Conservation (phyloP, 2,329 filamentous ascomycete genomes). For the Dendryphion nanum region DNA sequence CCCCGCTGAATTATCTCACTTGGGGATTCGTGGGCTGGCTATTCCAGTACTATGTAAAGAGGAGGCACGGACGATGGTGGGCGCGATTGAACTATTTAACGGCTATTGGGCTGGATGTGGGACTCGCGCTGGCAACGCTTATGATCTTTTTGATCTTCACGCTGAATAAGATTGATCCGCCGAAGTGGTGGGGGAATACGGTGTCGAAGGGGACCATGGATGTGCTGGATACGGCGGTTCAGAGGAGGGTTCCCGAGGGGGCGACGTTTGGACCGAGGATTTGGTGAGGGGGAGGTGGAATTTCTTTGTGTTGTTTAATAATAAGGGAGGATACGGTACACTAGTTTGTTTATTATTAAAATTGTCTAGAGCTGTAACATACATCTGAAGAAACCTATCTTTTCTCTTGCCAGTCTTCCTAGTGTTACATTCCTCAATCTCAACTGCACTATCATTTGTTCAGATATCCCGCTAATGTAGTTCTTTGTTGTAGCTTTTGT, state of each 20-base stretch:
- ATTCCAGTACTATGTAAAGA: slow-evolving; percentile 68
- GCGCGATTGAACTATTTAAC: slow-evolving; percentile 75
- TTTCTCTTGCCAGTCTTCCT: too few relatives aligned
- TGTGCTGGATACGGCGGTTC: slow-evolving; percentile 17
- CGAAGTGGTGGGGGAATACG: slow-evolving; percentile 67
- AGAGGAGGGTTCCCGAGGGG: slow-evolving; percentile 20
- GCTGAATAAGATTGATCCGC: slow-evolving; percentile 55
- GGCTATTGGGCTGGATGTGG: slow-evolving; percentile 68
- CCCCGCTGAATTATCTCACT: slow-evolving; percentile 67
- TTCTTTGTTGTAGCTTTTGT: too few relatives aligned
- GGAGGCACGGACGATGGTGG: slow-evolving; percentile 70
- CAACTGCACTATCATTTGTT: too few relatives aligned
- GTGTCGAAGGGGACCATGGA: slow-evolving; percentile 47
- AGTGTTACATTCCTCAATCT: too few relatives aligned
- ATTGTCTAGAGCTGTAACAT: too few relatives aligned
- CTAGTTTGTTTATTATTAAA: too few relatives aligned
- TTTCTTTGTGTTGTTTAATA: too few relatives aligned
- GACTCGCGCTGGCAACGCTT: slow-evolving; percentile 64
- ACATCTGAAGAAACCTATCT: too few relatives aligned
- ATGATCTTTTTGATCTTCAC: slow-evolving; percentile 69
- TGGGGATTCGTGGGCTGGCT: slow-evolving; percentile 67
- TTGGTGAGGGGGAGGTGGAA: too few relatives aligned
- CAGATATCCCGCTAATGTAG: too few relatives aligned
- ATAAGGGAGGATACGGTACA: too few relatives aligned
- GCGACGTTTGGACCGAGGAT: slow-evolving; percentile 48